Evolutionary conservation across 176 grass and related monocot genomes (phyloP), one percentile per base, ranked within the genome.

Genomic region (Stipa capillata): DNA sequence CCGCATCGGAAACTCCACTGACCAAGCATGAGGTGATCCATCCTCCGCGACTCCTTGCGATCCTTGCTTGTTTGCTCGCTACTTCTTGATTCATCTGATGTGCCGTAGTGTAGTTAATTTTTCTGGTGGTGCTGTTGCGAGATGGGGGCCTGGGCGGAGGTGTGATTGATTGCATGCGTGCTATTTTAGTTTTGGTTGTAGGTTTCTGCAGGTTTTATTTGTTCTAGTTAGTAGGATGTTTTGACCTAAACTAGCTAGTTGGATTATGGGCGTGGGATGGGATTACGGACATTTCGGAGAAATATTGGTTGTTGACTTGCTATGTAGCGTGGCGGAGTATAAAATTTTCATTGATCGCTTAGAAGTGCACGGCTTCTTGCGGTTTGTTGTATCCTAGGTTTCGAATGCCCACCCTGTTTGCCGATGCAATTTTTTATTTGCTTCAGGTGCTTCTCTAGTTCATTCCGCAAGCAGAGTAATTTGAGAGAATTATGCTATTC

Each of bases 11-110:
- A 67, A 45, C 15, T 28, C 1, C 47, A 17, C 65, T 40, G 74
- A 79, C 51, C 43, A 61, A 79, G 12, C 76, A 88, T 88, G 86
- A 88, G 81, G 76, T 88, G 66, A 48, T 13, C 34, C 9, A 48
- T 13, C 34, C 9, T 16, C 53, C 21, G 34, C 61, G 29, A 77
- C 24, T 28, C 39, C 16, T 41, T 7, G 2, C 14, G 28, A 61
- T 61, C 56, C 34, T 40, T 53, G 7, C 8, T 2, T 35, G 9
- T 24, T 14, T 14, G 32, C 11, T 44, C 10, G 33, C n/a, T 71
- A 64, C 21, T 81, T 76, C 3, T 66, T 28, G 64, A 77, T 76
- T 65, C 78, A 17, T 52, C 4, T 15, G 42, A 17, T 52, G 6
- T 15, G 42, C 15, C 39, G 18, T 27, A 10, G 10, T 24, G 21